Evolutionary conservation across 192 early-diverging fungal genomes (phyloP).

Genomic region (Paraglomus brasilianum): DNA sequence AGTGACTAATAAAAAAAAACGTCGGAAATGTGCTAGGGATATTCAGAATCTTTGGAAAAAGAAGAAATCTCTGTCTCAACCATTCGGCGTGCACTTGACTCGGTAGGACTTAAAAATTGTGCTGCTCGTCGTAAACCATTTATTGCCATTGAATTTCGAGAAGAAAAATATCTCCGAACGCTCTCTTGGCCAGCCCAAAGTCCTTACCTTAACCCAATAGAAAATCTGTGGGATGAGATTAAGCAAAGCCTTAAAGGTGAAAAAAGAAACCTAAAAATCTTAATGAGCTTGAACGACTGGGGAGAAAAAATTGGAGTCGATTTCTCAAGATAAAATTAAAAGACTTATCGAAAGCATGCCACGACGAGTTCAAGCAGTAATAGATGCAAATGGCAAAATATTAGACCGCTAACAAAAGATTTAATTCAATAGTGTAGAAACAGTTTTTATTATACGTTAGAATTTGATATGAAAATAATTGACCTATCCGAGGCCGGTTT

Average conservation of each 20-base stretch:
- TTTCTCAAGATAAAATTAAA: neutral
- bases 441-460: too few species aligned
- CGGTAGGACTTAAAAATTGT: neutral
- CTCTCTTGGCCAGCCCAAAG: neutral
- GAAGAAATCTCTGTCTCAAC: neutral
- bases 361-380: neutral
- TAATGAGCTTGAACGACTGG: neutral
- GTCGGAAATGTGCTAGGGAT: too few species aligned
- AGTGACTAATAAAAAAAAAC: too few species aligned
- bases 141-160: too few species aligned
- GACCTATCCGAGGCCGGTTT: too few species aligned
- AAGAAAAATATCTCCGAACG: neutral
- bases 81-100: neutral
- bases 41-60: neutral
- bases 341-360: conserved; percentile 12
- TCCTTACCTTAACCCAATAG: conserved; percentile 5
- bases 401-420: too few species aligned
- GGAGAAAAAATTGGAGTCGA: neutral
- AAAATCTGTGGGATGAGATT: conserved; percentile 1
- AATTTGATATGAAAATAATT: too few species aligned
- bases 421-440: too few species aligned
- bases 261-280: neutral
- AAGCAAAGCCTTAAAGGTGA: neutral
- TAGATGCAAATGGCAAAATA: conserved; percentile 2
- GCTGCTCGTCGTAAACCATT: conserved; percentile 5